Evolutionary conservation across 2,329 filamentous ascomycete species (phyloP).

Genomic region (Aspergillus pseudoterreus): DNA sequence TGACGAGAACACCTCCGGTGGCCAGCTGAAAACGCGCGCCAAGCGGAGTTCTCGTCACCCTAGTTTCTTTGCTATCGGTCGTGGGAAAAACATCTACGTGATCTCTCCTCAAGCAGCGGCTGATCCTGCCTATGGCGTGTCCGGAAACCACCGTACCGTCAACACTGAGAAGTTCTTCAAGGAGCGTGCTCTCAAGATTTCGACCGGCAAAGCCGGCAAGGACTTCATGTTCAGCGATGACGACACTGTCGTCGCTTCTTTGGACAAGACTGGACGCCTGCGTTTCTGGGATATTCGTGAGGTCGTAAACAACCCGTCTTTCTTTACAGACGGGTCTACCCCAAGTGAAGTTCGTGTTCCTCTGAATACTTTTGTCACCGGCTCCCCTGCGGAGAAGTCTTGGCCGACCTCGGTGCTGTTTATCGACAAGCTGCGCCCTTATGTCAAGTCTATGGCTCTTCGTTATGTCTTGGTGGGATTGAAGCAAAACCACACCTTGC

Average conservation of each 20-base stretch:
- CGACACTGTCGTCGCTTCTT: constrained; percentile 86
- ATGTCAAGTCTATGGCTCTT: constrained; percentile 81
- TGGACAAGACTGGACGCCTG: constrained; percentile 93
- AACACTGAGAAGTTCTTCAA: constrained; percentile 84
- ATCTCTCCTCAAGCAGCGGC: constrained; percentile 62
- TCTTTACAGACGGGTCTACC: constrained; percentile 38
- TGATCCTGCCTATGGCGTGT: constrained; percentile 46
- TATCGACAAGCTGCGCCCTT: constrained; percentile 92
- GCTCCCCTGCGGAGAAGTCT: constrained; percentile 83
- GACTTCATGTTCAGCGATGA: constrained; percentile 98
- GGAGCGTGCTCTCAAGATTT: constrained; percentile 86
- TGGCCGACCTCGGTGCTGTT: constrained; percentile 96
- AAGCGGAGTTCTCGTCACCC: constrained; percentile 85
- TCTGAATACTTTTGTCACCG: constrained; percentile 80
- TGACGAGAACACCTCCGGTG: constrained; percentile 86
- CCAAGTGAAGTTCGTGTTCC: constrained; percentile 79
- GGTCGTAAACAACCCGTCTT: constrained; percentile 54
- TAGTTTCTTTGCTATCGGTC: constrained; percentile 90
- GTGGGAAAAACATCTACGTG: constrained; percentile 93
- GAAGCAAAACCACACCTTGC: constrained; percentile 98
- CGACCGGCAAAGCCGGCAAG: constrained; percentile 95
- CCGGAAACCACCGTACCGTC: constrained; percentile 57
- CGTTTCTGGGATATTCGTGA: constrained; percentile 97
- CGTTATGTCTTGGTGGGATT: constrained; percentile 96
- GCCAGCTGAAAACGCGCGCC: constrained; percentile 91